phyloP scores from a whole-genome alignment of 129 eudicot species.

The Solidago caesia region DNA sequence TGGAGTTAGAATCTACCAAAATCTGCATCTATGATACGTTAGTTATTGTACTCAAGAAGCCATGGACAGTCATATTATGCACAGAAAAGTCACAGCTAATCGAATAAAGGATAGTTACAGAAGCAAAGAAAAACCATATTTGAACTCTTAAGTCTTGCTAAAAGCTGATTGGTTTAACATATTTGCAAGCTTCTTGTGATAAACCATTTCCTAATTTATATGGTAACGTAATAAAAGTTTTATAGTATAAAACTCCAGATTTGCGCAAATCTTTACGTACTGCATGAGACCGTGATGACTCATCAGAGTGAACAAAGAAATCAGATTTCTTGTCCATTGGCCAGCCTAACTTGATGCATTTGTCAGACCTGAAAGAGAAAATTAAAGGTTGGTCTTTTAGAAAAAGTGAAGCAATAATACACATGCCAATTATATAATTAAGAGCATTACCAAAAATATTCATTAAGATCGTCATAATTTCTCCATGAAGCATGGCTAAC shows the following conservation, averaged over 20 bases:
- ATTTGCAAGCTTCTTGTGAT: constrained; percentile 8
- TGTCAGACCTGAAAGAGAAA: constrained; percentile 59
- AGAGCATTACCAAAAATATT: constrained; percentile 80
- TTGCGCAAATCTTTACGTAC: constrained; percentile 35
- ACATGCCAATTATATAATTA: constrained; percentile 7
- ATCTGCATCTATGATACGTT: neutral
- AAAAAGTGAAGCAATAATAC: neutral
- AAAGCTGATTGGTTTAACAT: neutral
- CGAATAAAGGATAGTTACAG: neutral
- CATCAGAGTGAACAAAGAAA: constrained; percentile 75
- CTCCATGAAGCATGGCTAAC: constrained; percentile 97
- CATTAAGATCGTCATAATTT: constrained; percentile 96
- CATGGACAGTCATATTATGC: constrained; percentile 1
- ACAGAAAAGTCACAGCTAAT: neutral
- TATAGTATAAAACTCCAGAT: neutral
- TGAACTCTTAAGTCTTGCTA: constrained; percentile 11
- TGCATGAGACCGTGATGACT: constrained; percentile 36
- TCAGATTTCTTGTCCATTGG: constrained; percentile 83
- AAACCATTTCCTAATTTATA: neutral
- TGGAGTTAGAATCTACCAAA: no score
- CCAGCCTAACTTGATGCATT: constrained; percentile 93
- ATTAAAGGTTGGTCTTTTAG: constrained; percentile 15
- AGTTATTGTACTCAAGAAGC: constrained; percentile 13
- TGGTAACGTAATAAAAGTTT: neutral
- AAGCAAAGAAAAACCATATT: constrained; percentile 6